A percentile compares a stretch with the other conserved stretches of the same genome.
phyloP scores from a whole-genome alignment of 371 early-diverging fungal species.

The Rhizomucor pusillus region DNA sequence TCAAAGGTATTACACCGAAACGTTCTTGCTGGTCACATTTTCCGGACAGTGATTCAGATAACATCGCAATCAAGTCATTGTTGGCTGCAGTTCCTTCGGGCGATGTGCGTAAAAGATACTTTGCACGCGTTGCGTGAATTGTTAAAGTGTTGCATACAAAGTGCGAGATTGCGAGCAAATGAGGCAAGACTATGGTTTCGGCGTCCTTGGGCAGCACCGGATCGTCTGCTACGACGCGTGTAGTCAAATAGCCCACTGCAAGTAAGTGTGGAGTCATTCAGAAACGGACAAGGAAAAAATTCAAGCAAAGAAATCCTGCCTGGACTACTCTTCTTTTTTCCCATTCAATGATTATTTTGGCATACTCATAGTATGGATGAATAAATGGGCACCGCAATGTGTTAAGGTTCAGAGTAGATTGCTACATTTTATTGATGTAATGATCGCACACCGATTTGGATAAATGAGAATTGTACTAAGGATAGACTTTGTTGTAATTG shows the following conservation, averaged over 20 bases:
- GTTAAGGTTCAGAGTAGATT: too few relatives aligned
- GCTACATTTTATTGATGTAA: too few relatives aligned
- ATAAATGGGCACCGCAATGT: too few relatives aligned
- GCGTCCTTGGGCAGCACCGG: slow-evolving; percentile 11
- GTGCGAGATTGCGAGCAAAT: slow-evolving; percentile 19
- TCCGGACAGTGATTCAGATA: slow-evolving; percentile 13
- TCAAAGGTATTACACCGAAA: slow-evolving; percentile 17
- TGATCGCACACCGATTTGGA: too few relatives aligned
- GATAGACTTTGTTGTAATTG: too few relatives aligned
- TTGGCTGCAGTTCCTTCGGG: slow-evolving; percentile 16
- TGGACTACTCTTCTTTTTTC: too few relatives aligned
- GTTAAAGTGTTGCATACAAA: slow-evolving; percentile 45
- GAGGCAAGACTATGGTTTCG: slow-evolving; percentile 1
- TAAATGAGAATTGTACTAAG: too few relatives aligned
- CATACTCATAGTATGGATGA: too few relatives aligned
- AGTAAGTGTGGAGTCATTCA: slow-evolving; percentile 3
- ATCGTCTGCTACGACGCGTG: slow-evolving; percentile 20
- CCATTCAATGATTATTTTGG: too few relatives aligned
- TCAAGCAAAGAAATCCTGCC: too few relatives aligned
- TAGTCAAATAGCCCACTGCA: slow-evolving; percentile 27
- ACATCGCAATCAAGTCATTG: slow-evolving; percentile 13
- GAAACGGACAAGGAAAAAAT: too few relatives aligned
- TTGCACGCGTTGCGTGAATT: slow-evolving; percentile 46
- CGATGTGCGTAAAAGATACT: slow-evolving; percentile 23
- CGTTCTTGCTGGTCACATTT: neutral